Percentiles rank a stretch among this genome's conserved stretches.
These are phyloP conservation scores for Lachancea waltii DNA, from an alignment of 805 yeast genomes.

Conservation along the genomic window DNA sequence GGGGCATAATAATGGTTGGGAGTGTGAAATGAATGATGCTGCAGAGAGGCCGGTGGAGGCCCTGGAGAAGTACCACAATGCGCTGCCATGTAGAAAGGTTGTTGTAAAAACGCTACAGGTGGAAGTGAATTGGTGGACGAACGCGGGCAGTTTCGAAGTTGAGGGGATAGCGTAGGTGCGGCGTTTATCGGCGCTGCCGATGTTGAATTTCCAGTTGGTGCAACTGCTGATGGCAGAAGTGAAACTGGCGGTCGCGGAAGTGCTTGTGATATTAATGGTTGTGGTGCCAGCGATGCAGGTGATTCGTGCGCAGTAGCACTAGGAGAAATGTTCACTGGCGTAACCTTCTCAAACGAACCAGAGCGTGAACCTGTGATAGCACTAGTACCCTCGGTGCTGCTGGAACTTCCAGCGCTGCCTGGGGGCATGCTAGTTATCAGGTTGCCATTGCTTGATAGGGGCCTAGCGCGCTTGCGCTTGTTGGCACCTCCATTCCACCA, in stretches of 20 bases:
- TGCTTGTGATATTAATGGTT: too few species aligned
- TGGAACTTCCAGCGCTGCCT: not conserved
- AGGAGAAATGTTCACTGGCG: too few species aligned
- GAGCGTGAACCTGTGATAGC: too few species aligned
- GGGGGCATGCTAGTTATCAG: constrained; percentile 11
- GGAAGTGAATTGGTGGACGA: constrained; percentile 2
- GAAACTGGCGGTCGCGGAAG: not conserved
- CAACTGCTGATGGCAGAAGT: not conserved
- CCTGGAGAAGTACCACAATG: not conserved
- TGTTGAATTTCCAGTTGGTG: not conserved
- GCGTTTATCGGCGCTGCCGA: not conserved
- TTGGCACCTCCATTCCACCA: constrained; percentile 98
- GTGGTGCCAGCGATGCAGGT: too few species aligned
- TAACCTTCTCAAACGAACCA: too few species aligned
- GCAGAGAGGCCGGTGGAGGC: not conserved
- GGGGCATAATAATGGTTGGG: not conserved
- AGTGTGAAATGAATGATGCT: not conserved
- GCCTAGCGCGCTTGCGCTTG: constrained; percentile 50
- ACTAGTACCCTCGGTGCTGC: too few species aligned
- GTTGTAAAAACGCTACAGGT: constrained; percentile 2
- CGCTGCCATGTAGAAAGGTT: not conserved
- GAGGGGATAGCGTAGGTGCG: constrained; percentile 1
- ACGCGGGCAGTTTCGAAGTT: not conserved
- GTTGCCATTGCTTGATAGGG: not conserved
- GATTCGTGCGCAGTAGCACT: too few species aligned